Base-by-base conservation (phyloP, 1,284 basidiomycete species). In the Dichomitus squalens region DNA sequence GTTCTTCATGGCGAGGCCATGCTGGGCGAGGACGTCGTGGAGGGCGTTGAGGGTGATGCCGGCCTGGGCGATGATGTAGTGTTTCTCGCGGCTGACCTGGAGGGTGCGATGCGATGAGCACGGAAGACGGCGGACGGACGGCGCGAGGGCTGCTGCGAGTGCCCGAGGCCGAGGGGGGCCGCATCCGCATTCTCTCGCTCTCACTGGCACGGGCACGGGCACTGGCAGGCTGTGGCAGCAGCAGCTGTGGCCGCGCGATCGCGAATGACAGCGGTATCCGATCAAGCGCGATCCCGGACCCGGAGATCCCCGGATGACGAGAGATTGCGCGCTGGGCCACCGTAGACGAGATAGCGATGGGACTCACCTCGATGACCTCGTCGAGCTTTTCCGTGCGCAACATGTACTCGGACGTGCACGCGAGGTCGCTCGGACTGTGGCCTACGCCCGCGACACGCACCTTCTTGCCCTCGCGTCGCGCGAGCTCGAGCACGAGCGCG, bases 391-490 rank as follows among this genome's bases (percentile, higher is more conserved):
- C 85, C 62, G 90, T 91, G 51, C 89, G 82, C 53, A 96, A 74
- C 82, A 96, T 88, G 77, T 86, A 95, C 12, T 87, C 93, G 53
- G 78, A 82, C 0, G 93, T 95, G 73, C 93, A 96, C 0, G 92
- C 89, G 51, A 98, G 79, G 75, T 98, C 96, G 70, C 88, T 92
- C 9, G 96, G 97, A 61, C 90, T 93, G 75, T 98, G 96, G 0
- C 95, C 95, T 8, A 94, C 86, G 8, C 96, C 96, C 27, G 90
- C 89, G 0, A 93, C 91, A 54, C 95, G 86, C 36, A 98, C 79
- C 29, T 82, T 80, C 63, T 83, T 85, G 11, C 82, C 78, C 68
- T 93, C 85, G 43, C 92, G 78, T 12, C 89, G 79, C 0, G 95
- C 95, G 23, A 95, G 85, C 73, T 95, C 94, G 31, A 99, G 79